Conservation (phyloP, 2,329 filamentous ascomycete species). For the Hymenoscyphus occultus region DNA sequence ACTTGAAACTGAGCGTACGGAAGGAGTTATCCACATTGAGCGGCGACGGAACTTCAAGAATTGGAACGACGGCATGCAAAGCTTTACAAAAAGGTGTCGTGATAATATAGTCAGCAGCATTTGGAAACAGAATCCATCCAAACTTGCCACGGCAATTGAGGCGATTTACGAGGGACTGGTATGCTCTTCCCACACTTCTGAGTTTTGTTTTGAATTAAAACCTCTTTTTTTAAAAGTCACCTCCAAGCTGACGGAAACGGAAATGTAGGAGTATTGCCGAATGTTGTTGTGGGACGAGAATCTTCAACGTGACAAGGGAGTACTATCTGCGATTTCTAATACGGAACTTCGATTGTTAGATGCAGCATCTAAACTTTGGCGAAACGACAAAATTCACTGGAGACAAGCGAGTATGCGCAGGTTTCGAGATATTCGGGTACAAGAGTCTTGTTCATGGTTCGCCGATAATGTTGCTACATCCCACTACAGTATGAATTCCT, state of each 20-base stretch:
- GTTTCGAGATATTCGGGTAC: neutral
- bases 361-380: no score
- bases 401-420: no score
- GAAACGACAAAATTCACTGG: no score
- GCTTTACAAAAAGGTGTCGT: neutral
- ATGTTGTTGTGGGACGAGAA: neutral
- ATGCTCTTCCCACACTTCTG: neutral
- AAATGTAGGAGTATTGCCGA: neutral
- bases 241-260: neutral
- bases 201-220: neutral
- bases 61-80: neutral
- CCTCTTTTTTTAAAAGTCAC: neutral
- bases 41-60: neutral
- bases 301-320: neutral
- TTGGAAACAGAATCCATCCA: neutral
- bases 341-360: no score
- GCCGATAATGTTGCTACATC: neutral
- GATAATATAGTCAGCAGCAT: neutral
- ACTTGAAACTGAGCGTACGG: neutral
- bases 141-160: neutral
- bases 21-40: neutral
- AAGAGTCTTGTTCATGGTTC: neutral
- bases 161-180: neutral
- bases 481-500: neutral
- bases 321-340: no score